These are phyloP conservation scores for Harringtonia lauricola DNA, from an alignment of 2,329 filamentous ascomycete species.

Conservation along the genomic window DNA sequence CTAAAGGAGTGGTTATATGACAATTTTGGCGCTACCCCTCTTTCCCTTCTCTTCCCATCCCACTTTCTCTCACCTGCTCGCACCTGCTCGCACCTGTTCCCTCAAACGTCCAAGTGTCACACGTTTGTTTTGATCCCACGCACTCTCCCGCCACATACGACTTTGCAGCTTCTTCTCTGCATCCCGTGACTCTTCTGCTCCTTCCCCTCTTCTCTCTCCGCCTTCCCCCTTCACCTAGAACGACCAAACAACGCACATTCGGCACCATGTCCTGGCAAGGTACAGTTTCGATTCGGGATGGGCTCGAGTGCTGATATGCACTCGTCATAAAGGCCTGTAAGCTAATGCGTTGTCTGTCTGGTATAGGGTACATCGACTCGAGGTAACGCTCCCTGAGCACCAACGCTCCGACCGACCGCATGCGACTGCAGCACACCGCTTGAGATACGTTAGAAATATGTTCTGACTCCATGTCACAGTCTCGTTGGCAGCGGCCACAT, in stretches of 20 bases:
- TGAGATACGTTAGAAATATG: neutral
- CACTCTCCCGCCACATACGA: neutral
- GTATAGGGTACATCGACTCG: constrained; percentile 9
- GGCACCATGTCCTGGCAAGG: constrained; percentile 13
- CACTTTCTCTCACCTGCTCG: constrained; percentile 4
- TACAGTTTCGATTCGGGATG: neutral
- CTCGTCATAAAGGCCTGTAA: too few relatives aligned
- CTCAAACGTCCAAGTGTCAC: constrained; percentile 6
- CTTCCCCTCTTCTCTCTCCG: neutral
- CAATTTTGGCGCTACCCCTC: constrained; percentile 1
- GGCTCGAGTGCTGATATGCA: too few relatives aligned
- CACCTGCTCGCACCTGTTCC: neutral
- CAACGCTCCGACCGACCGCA: neutral
- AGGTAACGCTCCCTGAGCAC: constrained; percentile 6
- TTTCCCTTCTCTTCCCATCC: constrained; percentile 5
- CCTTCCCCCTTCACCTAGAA: neutral
- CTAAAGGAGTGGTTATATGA: too few relatives aligned
- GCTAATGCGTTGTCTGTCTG: neutral
- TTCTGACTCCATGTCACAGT: constrained; percentile 35
- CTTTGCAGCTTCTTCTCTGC: neutral
- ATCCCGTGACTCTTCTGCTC: neutral
- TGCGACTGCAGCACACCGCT: neutral
- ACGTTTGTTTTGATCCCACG: constrained; percentile 4
- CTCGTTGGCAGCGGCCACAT: constrained; percentile 69
- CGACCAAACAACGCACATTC: neutral